Conservation (phyloP, 805 yeast genomes). For the Hanseniaspora vineae region DNA sequence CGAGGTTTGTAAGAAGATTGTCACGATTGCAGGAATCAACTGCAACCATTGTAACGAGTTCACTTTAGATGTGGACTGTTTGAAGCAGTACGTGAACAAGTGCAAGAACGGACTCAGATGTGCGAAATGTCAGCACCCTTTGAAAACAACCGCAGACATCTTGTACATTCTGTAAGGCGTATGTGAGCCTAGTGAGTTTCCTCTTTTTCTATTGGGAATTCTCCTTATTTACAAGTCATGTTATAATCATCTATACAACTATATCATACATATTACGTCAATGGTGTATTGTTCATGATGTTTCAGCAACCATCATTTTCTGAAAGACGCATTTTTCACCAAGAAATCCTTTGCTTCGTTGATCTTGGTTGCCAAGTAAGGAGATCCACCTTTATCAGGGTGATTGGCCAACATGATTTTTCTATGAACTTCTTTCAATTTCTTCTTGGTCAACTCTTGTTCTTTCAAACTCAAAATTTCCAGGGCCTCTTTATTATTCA, state of each 20-base stretch:
- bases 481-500: conserved; percentile 80
- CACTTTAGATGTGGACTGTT: conserved; percentile 1
- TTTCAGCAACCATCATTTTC: not conserved
- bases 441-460: conserved; percentile 45
- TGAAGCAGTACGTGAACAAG: not conserved
- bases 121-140: conserved; percentile 1
- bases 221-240: too few species aligned
- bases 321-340: conserved; percentile 16
- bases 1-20: not conserved
- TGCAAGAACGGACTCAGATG: conserved; percentile 2
- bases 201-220: too few species aligned
- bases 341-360: conserved; percentile 71
- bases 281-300: too few species aligned
- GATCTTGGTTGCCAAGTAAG: conserved; percentile 78
- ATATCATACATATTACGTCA: too few species aligned
- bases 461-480: conserved; percentile 70
- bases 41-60: conserved; percentile 1
- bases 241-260: too few species aligned
- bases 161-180: conserved; percentile 1
- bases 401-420: conserved; percentile 78
- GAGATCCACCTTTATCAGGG: conserved; percentile 91
- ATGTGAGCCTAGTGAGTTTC: too few species aligned
- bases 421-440: conserved; percentile 71
- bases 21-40: not conserved
- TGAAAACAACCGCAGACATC: conserved; percentile 1